Base-by-base conservation (phyloP, 345 rosid species). In the Jatropha curcas region DNA sequence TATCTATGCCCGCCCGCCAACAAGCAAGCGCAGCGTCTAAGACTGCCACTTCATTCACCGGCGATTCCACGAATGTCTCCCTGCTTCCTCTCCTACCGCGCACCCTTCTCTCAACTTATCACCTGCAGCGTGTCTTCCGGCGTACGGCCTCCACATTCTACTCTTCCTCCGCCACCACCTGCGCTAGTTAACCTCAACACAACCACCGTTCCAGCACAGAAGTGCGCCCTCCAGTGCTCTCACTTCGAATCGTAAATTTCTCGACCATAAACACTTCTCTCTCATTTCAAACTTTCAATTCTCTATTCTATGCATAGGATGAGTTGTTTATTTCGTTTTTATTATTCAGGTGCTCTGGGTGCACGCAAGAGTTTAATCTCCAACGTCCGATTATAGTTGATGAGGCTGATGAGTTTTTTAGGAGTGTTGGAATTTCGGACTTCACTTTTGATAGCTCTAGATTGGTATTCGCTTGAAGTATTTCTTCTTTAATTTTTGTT, bases 371-470 rank as follows among this genome's bases (percentile, higher is more conserved):
- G 86, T 77, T 87, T 71, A 82, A 88, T 86, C 97, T 92, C 77
- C 86, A 92, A 52, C 97, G 88, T 73, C 98, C 97, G 20, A 0
- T 68, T 56, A 80, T 87, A 20, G 88, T 92, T 20, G 88, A 90
- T 9, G 98, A 92, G 82, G 97, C 93, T 69, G 72, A 82, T 50
- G 75, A 81, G 58, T 94, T 88, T 80, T 92, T 92, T 75, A 82
- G 85, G 73, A 77, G 81, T 51, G 65, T 83, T 30, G 98, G 97
- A 35, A 79, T 90, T 30, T 82, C 84, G 9, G 97, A 92, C 78
- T 94, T 94, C 87, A 87, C 91, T 65, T 94, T 92, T 77, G 91
- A 92, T 78, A 88, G 92, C 79, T 83, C 90, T 74, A 84, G 90
- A 82, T 79, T 92, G 88, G 98, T 94, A 74, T 77, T n/a, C 28